Evolutionary conservation across 345 rosid genomes (phyloP), one percentile per base, ranked within the genome.

Genomic region (Eucalyptus cloeziana): DNA sequence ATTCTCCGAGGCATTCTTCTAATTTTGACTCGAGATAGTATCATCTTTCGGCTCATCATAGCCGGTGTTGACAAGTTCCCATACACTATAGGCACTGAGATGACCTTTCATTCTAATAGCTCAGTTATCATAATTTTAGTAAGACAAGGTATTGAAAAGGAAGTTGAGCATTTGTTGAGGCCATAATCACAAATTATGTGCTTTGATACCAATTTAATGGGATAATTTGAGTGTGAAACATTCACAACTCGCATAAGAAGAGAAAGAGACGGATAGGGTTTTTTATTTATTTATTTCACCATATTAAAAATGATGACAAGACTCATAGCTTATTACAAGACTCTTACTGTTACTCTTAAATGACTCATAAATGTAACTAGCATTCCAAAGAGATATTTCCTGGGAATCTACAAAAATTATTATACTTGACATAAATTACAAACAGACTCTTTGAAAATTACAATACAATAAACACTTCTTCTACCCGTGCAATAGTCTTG

Each of bases 41-140:
- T 56, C 3, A 1, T 22, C 60, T 24, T 56, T 2, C 0, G 1
- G 13, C 30, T 24, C 30, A 56, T 56, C 62, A 56, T 56, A 2
- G 30, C 13, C 1, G 0, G 30, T 56, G 13, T 56, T 56, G 30
- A 56, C 30, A 56, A 56, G 62, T 56, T 56, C 1, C 13, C 13
- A 56, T 56, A 10, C 62, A 24, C 30, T 30, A 56, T 56, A 56
- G 30, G 62, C 62, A 56, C 1, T 1, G 6, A 56, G 27, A 22
- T 3, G 62, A 56, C 30, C 13, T 56, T 56, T 56, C 13, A 56
- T 56, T 24, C 13, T 56, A 56, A 10, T 24, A 56, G 6, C 62
- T 24, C 62, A 56, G 0, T 56, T 56, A 56, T 24, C 30, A 56
- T 56, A 56, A 8, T 56, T 56, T 56, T 22, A 13, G 12, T 22